phyloP scores from a whole-genome alignment of 495 filamentous ascomycete species.

The Penicillium steckii region DNA sequence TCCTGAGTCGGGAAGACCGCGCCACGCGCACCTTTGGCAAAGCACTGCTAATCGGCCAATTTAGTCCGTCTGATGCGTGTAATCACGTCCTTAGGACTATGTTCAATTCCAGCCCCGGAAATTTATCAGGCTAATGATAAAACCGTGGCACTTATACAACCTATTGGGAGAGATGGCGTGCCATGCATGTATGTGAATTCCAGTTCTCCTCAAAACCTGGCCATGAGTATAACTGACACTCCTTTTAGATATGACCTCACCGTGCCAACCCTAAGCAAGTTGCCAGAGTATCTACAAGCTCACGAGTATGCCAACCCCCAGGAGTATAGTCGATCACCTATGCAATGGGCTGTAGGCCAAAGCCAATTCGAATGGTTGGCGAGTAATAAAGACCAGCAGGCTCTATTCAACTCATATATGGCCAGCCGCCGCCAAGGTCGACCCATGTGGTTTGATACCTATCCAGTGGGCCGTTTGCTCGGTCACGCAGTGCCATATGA shows the following conservation, averaged over 20 bases:
- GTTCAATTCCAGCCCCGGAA: constrained; percentile 20
- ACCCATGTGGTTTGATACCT: constrained; percentile 38
- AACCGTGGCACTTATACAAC: constrained; percentile 30
- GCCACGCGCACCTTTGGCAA: neutral
- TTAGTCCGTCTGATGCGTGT: constrained; percentile 43
- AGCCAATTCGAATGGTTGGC: constrained; percentile 45
- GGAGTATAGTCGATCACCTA: constrained; percentile 35
- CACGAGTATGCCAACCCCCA: constrained; percentile 31
- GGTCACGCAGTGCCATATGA: constrained; percentile 15
- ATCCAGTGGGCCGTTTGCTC: constrained; percentile 29
- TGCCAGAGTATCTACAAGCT: constrained; percentile 32
- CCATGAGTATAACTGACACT: neutral
- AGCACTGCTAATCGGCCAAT: neutral
- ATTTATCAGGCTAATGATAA: constrained; percentile 34
- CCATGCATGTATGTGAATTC: constrained; percentile 39
- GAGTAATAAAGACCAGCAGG: constrained; percentile 27
- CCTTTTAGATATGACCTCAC: constrained; percentile 36
- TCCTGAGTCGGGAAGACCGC: neutral
- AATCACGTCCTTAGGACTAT: constrained; percentile 34
- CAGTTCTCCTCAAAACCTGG: neutral
- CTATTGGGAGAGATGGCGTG: constrained; percentile 36
- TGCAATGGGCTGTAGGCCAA: constrained; percentile 40
- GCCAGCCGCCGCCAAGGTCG: constrained; percentile 34
- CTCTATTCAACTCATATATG: constrained; percentile 43
- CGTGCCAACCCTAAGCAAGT: constrained; percentile 32